Conservation (phyloP, 345 rosid genomes). For the Schrenkiella parvula region DNA sequence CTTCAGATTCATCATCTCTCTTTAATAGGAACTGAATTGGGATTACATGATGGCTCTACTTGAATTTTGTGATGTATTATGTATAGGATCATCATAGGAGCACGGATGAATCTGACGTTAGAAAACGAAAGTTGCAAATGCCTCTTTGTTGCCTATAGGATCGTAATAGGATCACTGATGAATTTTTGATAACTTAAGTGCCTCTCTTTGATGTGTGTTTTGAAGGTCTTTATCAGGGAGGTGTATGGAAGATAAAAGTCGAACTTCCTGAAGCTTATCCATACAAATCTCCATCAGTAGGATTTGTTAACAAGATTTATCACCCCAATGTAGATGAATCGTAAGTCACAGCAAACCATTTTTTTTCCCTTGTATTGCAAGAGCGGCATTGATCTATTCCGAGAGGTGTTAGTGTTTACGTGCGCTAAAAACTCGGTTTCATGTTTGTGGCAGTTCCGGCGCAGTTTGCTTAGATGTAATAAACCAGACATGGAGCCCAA, state of each 20-base stretch:
- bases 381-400: not conserved
- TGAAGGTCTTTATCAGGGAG: constrained; percentile 88
- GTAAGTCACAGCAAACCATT: constrained; percentile 32
- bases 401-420: not conserved
- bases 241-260: constrained; percentile 90
- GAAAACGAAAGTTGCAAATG: not conserved
- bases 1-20: constrained; percentile 2
- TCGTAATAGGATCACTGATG: not conserved
- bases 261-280: constrained; percentile 95
- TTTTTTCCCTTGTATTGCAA: not conserved
- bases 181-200: not conserved
- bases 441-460: constrained; percentile 51
- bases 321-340: constrained; percentile 83
- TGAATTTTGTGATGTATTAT: not conserved
- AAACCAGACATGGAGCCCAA: constrained; percentile 74
- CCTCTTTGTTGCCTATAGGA: not conserved
- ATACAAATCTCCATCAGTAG: constrained; percentile 57
- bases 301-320: constrained; percentile 63
- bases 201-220: not conserved
- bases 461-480: constrained; percentile 88
- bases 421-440: not conserved
- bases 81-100: not conserved
- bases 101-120: not conserved
- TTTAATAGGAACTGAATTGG: not conserved
- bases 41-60: not conserved